Percentiles rank a stretch among this genome's conserved stretches.
Evolutionary conservation across 2,329 filamentous ascomycete species (phyloP).

Genomic region (Sporothrix brunneoviolacea): DNA sequence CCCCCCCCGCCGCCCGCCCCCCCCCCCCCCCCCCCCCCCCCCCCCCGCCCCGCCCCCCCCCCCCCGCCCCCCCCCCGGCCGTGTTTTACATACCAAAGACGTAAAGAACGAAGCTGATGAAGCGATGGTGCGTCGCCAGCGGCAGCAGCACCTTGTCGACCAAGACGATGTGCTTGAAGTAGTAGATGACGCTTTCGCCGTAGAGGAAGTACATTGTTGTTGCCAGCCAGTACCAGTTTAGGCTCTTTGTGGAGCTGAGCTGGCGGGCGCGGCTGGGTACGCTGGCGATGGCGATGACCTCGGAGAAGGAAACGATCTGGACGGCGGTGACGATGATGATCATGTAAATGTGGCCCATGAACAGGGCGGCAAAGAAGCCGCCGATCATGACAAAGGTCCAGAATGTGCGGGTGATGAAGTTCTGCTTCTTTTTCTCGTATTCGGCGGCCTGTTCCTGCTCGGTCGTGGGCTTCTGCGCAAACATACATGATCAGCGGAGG

Average conservation of each 20-base stretch:
- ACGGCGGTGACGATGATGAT: slow-evolving; percentile 87
- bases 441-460: slow-evolving; percentile 48
- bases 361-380: slow-evolving; percentile 84
- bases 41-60: too few relatives aligned
- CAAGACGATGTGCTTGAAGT: slow-evolving; percentile 97
- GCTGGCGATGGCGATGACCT: slow-evolving; percentile 96
- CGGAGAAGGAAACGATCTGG: slow-evolving; percentile 97
- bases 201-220: slow-evolving; percentile 99
- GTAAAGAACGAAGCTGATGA: slow-evolving; percentile 98
- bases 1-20: background rate
- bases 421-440: slow-evolving; percentile 98
- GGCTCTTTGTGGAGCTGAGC: slow-evolving; percentile 85
- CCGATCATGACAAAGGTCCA: slow-evolving; percentile 98
- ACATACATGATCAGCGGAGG: background rate
- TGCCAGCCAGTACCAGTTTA: slow-evolving; percentile 99
- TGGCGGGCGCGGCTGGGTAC: slow-evolving; percentile 87
- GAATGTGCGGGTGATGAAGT: slow-evolving; percentile 92
- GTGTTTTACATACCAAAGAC: slow-evolving; percentile 76
- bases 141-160: slow-evolving; percentile 90
- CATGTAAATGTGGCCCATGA: slow-evolving; percentile 96
- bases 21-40: too few relatives aligned
- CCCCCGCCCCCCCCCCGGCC: too few relatives aligned
- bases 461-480: slow-evolving; percentile 35
- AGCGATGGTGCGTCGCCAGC: slow-evolving; percentile 92
- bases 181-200: slow-evolving; percentile 98